phyloP scores from a whole-genome alignment of 768 basidiomycete genomes.

The Suillus fuscotomentosus region DNA sequence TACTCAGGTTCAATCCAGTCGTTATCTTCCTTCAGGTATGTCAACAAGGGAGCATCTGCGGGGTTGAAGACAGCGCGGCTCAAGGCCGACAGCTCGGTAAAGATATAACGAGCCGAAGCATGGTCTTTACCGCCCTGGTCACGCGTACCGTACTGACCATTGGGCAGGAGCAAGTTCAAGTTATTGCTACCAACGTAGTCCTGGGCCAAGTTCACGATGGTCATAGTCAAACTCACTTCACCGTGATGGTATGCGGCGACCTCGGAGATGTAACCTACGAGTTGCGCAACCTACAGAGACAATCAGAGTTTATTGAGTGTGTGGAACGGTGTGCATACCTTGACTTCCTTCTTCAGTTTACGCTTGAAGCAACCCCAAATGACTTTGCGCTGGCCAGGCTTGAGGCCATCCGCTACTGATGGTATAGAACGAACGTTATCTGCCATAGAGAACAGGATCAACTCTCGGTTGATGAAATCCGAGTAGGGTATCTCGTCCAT shows the following conservation, averaged over 20 bases:
- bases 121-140: constrained; percentile 93
- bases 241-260: constrained; percentile 97
- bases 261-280: constrained; percentile 93
- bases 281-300: constrained; percentile 76
- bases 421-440: constrained; percentile 99
- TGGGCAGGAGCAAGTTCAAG: constrained; percentile 80
- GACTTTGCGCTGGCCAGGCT: constrained; percentile 97
- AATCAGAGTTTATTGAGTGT: background rate
- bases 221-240: constrained; percentile 80
- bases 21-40: constrained; percentile 84
- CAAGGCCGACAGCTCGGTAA: constrained; percentile 74
- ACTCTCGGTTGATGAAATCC: constrained; percentile 97
- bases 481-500: constrained; percentile 82
- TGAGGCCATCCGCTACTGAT: constrained; percentile 89
- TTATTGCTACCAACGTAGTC: constrained; percentile 96
- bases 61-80: constrained; percentile 79
- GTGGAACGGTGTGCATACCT: constrained; percentile 46
- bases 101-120: constrained; percentile 95
- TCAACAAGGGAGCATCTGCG: constrained; percentile 83
- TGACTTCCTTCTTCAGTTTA: constrained; percentile 89
- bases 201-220: constrained; percentile 94
- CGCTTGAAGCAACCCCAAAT: constrained; percentile 96
- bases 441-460: constrained; percentile 99
- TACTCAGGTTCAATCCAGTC: constrained; percentile 88
- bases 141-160: constrained; percentile 96